Percentiles rank a stretch among this genome's conserved stretches.
Conservation (phyloP, 805 yeast species). For the Metschnikowia matae region DNA sequence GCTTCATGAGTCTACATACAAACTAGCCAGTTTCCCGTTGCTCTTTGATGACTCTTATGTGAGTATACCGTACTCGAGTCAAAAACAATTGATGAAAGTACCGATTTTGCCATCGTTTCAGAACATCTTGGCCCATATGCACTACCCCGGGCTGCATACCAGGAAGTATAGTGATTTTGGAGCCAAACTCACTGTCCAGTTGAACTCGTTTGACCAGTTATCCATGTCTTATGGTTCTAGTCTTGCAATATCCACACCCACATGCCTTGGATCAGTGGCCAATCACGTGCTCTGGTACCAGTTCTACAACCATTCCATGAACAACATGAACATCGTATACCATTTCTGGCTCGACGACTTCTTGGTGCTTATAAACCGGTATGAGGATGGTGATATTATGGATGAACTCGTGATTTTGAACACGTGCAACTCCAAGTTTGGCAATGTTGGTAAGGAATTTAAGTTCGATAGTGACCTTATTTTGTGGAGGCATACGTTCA, state of each 20-base stretch:
- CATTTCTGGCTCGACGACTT: constrained; percentile 36
- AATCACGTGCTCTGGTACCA: constrained; percentile 40
- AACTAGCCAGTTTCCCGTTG: constrained; percentile 11
- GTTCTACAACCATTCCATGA: constrained; percentile 31
- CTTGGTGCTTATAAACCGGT: constrained; percentile 32
- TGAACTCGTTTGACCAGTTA: constrained; percentile 12
- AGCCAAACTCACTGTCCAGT: constrained; percentile 20
- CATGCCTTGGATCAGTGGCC: constrained; percentile 10
- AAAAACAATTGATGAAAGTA: constrained; percentile 20
- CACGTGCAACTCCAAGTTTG: constrained; percentile 28
- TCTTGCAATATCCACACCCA: constrained; percentile 17
- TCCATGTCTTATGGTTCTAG: constrained; percentile 13
- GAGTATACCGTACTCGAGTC: constrained; percentile 14
- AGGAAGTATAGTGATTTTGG: not conserved
- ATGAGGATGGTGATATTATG: constrained; percentile 16
- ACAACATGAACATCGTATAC: constrained; percentile 29
- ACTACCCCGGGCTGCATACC: constrained; percentile 18
- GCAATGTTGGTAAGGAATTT: constrained; percentile 27
- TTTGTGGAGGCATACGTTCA: constrained; percentile 37
- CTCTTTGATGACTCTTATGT: constrained; percentile 27
- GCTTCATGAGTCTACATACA: constrained; percentile 4
- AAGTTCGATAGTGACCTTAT: constrained; percentile 37
- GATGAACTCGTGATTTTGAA: constrained; percentile 38
- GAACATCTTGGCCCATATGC: constrained; percentile 21
- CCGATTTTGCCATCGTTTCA: constrained; percentile 33